phyloP scores from a whole-genome alignment of 805 yeast genomes.

The Saccharomycopsis javanensis region DNA sequence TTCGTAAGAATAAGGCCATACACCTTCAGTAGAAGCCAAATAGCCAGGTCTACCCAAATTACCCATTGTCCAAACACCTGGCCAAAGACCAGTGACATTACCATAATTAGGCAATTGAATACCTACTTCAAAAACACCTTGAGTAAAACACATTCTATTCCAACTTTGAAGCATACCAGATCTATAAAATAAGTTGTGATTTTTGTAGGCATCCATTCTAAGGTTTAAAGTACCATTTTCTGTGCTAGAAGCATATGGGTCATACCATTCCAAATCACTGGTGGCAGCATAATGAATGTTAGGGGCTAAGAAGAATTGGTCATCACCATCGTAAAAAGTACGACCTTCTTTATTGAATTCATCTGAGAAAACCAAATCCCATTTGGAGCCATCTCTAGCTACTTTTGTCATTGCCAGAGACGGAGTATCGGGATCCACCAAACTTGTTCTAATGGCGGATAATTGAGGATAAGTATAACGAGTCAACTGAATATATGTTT shows the following conservation, averaged over 20 bases:
- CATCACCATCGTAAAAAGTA: conserved; percentile 84
- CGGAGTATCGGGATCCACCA: conserved; percentile 61
- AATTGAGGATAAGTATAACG: conserved; percentile 41
- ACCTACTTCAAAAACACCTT: conserved; percentile 69
- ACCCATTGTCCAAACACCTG: conserved; percentile 94
- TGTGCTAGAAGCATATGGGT: conserved; percentile 82
- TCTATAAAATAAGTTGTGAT: conserved; percentile 72
- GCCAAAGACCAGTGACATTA: conserved; percentile 80
- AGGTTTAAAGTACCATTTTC: conserved; percentile 59
- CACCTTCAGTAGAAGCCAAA: conserved; percentile 78
- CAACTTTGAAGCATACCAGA: conserved; percentile 90
- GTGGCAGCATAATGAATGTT: conserved; percentile 84
- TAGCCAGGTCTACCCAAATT: conserved; percentile 90
- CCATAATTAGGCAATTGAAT: conserved; percentile 77
- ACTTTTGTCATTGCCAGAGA: conserved; percentile 36
- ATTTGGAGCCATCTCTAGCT: conserved; percentile 50
- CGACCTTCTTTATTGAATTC: conserved; percentile 88
- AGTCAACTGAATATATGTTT: conserved; percentile 34
- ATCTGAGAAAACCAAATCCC: conserved; percentile 81
- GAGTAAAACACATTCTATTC: conserved; percentile 85
- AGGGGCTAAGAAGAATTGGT: conserved; percentile 82
- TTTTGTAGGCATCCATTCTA: conserved; percentile 71
- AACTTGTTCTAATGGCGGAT: conserved; percentile 39
- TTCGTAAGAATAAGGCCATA: conserved; percentile 89
- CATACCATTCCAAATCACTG: conserved; percentile 87